A percentile compares a stretch with the other conserved stretches of the same genome.
These are phyloP conservation scores for Hibiscus mutabilis DNA, from an alignment of 345 rosid genomes.

Conservation along the genomic window DNA sequence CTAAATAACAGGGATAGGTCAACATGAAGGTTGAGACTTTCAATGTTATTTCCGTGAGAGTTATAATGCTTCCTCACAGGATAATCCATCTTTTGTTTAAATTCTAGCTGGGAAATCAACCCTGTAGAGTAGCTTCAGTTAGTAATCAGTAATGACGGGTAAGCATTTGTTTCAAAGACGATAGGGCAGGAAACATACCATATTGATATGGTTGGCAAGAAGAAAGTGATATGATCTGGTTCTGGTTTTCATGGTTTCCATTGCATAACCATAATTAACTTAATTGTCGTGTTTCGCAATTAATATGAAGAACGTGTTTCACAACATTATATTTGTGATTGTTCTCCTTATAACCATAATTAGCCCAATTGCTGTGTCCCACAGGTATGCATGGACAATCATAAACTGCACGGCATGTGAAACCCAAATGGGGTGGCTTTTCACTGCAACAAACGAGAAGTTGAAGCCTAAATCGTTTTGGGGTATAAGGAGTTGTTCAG, in stretches of 20 bases:
- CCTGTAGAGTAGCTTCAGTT: background rate
- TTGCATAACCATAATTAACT: background rate
- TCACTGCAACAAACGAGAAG: conserved; percentile 57
- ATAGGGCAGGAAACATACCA: background rate
- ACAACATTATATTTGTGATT: background rate
- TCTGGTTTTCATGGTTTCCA: background rate
- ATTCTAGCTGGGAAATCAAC: background rate
- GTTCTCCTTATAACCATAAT: background rate
- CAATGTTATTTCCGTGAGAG: background rate
- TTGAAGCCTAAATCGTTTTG: conserved; percentile 83
- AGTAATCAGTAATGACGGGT: background rate
- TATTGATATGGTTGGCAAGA: background rate
- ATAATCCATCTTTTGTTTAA: background rate
- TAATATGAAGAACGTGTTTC: background rate
- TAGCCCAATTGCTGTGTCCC: background rate
- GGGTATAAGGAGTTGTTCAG: conserved; percentile 80
- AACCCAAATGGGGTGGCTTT: conserved; percentile 81
- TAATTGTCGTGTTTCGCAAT: background rate
- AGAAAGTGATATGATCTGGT: background rate
- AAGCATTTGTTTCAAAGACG: background rate
- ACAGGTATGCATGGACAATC: conserved; percentile 90
- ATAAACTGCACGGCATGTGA: conserved; percentile 51
- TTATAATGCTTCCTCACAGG: background rate
- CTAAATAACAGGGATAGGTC: conserved; percentile 1
- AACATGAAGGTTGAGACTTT: background rate